These are phyloP conservation scores for Coprinopsis marcescibilis DNA, from an alignment of 768 basidiomycete species.

Conservation along the genomic window DNA sequence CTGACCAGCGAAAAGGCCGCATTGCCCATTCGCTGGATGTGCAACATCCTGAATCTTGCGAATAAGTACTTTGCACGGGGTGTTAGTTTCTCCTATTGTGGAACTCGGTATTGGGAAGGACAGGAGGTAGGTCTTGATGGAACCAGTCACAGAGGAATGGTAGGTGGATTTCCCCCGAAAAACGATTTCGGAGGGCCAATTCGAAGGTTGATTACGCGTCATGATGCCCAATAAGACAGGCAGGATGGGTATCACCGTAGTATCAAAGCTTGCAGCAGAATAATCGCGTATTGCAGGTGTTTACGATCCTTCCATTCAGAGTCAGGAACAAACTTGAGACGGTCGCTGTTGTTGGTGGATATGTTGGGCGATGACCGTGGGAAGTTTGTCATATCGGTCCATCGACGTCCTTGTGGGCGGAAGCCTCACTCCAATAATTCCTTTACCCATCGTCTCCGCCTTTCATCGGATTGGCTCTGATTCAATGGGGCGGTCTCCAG, in stretches of 20 bases:
- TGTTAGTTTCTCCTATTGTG: not conserved
- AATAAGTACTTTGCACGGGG: constrained; percentile 42
- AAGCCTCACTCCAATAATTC: constrained; percentile 9
- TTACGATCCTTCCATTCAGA: no score
- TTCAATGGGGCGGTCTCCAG: constrained; percentile 64
- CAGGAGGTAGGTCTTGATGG: not conserved
- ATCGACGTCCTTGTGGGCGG: constrained; percentile 10
- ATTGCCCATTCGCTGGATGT: constrained; percentile 78
- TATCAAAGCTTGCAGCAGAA: no score
- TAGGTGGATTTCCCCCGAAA: constrained; percentile 3
- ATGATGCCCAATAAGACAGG: not conserved
- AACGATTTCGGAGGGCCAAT: constrained; percentile 5
- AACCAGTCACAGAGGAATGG: constrained; percentile 5
- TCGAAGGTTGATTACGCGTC: not conserved
- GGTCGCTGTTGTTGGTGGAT: not conserved
- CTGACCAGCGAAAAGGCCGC: constrained; percentile 72
- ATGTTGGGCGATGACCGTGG: constrained; percentile 18
- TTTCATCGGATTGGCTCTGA: constrained; percentile 10
- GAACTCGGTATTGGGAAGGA: not conserved
- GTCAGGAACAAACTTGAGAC: not conserved
- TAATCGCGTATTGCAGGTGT: no score
- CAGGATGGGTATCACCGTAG: no score
- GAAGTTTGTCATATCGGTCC: constrained; percentile 19
- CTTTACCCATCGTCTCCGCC: constrained; percentile 7
- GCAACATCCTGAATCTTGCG: constrained; percentile 43